Evolutionary conservation across 2,329 filamentous ascomycete species (phyloP).

Genomic region (Aspergillus brunneoviolaceus): DNA sequence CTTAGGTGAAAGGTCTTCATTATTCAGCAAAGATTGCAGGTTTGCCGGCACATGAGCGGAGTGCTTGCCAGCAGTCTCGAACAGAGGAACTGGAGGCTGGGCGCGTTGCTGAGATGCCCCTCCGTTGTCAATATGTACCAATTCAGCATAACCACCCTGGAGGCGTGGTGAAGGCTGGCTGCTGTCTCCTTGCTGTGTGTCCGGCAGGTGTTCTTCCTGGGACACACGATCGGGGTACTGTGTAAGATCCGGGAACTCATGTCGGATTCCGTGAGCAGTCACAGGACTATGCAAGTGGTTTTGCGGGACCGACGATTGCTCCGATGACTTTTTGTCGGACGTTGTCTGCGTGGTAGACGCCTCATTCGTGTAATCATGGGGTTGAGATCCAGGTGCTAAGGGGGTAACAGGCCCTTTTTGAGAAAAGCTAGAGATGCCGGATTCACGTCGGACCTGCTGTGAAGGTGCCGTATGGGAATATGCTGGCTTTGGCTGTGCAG

Average conservation of each 20-base stretch:
- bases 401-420: slow-evolving; percentile 57
- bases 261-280: slow-evolving; percentile 43
- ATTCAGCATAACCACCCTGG: slow-evolving; percentile 27
- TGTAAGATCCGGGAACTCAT: slow-evolving; percentile 56
- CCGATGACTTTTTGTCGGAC: slow-evolving; percentile 76
- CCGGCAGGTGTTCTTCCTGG: slow-evolving; percentile 61
- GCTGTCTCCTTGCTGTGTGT: slow-evolving; percentile 58
- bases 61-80: slow-evolving; percentile 35
- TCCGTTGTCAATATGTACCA: slow-evolving; percentile 22
- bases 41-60: slow-evolving; percentile 24
- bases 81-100: slow-evolving; percentile 42
- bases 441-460: slow-evolving; percentile 46
- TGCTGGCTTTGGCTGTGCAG: slow-evolving; percentile 49
- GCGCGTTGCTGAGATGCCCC: slow-evolving; percentile 42
- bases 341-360: slow-evolving; percentile 86
- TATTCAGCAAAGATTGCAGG: slow-evolving; percentile 36
- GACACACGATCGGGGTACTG: slow-evolving; percentile 50
- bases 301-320: slow-evolving; percentile 66
- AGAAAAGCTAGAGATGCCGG: slow-evolving; percentile 48
- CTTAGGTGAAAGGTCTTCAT: slow-evolving; percentile 31
- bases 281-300: slow-evolving; percentile 65
- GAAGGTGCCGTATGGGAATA: slow-evolving; percentile 49
- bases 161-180: slow-evolving; percentile 34
- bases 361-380: slow-evolving; percentile 71
- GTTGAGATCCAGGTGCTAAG: slow-evolving; percentile 58